Percentiles rank a stretch among this genome's conserved stretches.
Evolutionary conservation across 208 protist genomes (phyloP).

Genomic region (Perkinsela sp.): DNA sequence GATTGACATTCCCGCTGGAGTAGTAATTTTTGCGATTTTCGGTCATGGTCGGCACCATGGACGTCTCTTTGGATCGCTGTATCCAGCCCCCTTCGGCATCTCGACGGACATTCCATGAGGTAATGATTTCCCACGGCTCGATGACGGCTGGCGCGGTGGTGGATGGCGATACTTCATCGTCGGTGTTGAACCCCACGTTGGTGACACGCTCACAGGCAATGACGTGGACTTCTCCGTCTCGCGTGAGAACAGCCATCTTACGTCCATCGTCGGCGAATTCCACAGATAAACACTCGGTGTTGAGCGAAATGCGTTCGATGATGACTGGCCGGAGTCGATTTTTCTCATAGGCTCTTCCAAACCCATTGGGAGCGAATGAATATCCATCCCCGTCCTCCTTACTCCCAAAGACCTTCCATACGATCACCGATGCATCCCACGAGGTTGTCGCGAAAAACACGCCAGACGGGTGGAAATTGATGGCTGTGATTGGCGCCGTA

Average conservation of each 20-base stretch:
- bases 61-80: neutral
- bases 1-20: neutral
- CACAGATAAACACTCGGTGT: neutral
- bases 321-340: neutral
- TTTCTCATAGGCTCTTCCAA: neutral
- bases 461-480: conserved; percentile 58
- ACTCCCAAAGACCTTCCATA: conserved; percentile 65
- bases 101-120: neutral
- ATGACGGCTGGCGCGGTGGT: no score
- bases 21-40: neutral
- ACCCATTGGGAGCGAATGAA: neutral
- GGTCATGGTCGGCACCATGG: neutral
- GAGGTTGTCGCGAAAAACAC: conserved; percentile 45
- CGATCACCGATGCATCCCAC: conserved; percentile 47
- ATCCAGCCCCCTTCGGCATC: neutral
- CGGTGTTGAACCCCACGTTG: neutral
- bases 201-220: neutral
- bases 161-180: neutral
- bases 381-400: conserved; percentile 27
- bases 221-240: neutral
- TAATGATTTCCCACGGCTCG: neutral
- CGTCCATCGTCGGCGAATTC: neutral
- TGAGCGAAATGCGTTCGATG: neutral
- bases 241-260: neutral
- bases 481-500: conserved; percentile 41